These are phyloP conservation scores for Kwoniella mangroviensis DNA, from an alignment of 768 basidiomycete genomes.

Conservation along the genomic window DNA sequence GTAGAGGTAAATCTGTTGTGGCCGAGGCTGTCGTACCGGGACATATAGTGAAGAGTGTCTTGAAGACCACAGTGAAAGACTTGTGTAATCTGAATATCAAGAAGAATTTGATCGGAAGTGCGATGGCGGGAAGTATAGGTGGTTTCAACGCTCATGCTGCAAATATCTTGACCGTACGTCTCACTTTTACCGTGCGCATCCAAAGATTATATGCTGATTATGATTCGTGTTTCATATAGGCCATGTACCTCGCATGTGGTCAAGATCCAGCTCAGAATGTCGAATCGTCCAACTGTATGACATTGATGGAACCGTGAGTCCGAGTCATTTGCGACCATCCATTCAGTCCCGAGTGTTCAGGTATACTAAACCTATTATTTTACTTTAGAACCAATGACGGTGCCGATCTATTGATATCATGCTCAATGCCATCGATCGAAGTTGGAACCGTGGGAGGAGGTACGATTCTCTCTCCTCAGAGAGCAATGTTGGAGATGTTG, in stretches of 20 bases:
- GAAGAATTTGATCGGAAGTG: slow-evolving; percentile 96
- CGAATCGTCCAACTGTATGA: slow-evolving; percentile 97
- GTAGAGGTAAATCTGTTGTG: slow-evolving; percentile 95
- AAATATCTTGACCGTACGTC: slow-evolving; percentile 79
- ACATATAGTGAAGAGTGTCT: slow-evolving; percentile 79
- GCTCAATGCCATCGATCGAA: slow-evolving; percentile 99
- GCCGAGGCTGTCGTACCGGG: slow-evolving; percentile 94
- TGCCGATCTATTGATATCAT: slow-evolving; percentile 86
- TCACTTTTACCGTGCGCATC: neutral
- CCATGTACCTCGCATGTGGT: slow-evolving; percentile 92
- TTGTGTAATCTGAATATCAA: slow-evolving; percentile 89
- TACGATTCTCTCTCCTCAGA: slow-evolving; percentile 87
- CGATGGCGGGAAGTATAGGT: slow-evolving; percentile 97
- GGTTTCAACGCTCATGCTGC: slow-evolving; percentile 99
- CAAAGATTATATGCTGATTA: slow-evolving; percentile 5
- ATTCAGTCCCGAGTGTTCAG: neutral
- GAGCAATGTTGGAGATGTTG: slow-evolving; percentile 88
- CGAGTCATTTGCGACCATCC: slow-evolving; percentile 5
- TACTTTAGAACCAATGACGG: slow-evolving; percentile 77
- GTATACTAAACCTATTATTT: neutral
- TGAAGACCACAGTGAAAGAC: slow-evolving; percentile 92
- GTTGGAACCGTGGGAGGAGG: slow-evolving; percentile 98
- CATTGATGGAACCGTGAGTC: slow-evolving; percentile 95
- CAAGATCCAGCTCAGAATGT: slow-evolving; percentile 99
- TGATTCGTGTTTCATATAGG: slow-evolving; percentile 51